Conservation (phyloP, 2,329 filamentous ascomycete species). For the Capronia americana region DNA sequence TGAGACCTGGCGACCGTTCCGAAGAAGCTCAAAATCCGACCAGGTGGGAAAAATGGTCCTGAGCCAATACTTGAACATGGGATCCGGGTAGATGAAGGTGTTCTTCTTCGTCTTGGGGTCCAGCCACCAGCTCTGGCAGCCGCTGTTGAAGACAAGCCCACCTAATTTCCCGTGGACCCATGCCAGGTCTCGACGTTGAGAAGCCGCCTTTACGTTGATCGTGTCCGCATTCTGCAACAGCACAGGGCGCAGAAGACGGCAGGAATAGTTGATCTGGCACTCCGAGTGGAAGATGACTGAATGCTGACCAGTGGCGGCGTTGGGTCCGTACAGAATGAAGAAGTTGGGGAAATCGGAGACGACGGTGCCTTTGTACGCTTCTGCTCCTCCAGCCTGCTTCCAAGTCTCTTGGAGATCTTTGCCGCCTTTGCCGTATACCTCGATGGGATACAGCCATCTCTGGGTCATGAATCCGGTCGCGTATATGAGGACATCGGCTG, state of each 20-base stretch:
- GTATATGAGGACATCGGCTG: not conserved
- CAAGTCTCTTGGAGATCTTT: not conserved
- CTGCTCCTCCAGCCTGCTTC: not conserved
- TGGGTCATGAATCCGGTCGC: not conserved
- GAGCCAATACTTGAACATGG: slow-evolving; percentile 55
- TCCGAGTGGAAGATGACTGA: not conserved
- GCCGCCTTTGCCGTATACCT: not conserved
- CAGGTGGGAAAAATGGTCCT: not conserved
- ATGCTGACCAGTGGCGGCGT: not conserved
- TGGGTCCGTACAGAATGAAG: not conserved
- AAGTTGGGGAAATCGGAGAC: not conserved
- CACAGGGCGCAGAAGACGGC: slow-evolving; percentile 53
- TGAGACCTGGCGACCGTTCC: not conserved
- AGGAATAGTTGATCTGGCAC: slow-evolving; percentile 33
- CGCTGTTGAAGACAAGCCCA: slow-evolving; percentile 56
- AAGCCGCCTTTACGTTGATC: not conserved
- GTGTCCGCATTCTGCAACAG: slow-evolving; percentile 35
- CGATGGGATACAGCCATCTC: not conserved
- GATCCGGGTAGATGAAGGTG: slow-evolving; percentile 61
- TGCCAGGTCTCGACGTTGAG: not conserved
- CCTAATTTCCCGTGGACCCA: slow-evolving; percentile 48
- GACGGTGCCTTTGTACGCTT: not conserved
- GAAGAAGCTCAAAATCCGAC: slow-evolving; percentile 1
- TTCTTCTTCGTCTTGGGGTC: slow-evolving; percentile 56
- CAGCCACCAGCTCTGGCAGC: slow-evolving; percentile 61